Percentiles rank a stretch among this genome's conserved stretches.
Evolutionary conservation across 495 filamentous ascomycete species (phyloP).

Genomic region (Talaromyces liani): DNA sequence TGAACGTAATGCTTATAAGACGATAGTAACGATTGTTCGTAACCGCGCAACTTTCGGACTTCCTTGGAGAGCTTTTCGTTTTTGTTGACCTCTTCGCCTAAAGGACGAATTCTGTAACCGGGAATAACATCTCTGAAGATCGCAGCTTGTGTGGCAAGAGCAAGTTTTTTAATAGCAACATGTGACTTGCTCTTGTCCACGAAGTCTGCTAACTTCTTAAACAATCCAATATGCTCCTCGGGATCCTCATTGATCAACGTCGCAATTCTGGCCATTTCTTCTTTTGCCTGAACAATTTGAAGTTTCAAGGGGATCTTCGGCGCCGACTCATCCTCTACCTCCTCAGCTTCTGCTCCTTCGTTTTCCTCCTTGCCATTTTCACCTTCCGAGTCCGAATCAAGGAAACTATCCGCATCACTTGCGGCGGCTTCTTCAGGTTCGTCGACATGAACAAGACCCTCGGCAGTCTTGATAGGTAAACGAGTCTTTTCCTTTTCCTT

Average conservation of each 20-base stretch:
- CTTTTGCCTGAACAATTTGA: conserved; percentile 80
- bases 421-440: conserved; percentile 36
- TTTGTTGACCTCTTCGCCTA: conserved; percentile 47
- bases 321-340: conserved; percentile 45
- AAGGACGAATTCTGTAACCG: conserved; percentile 85
- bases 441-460: conserved; percentile 58
- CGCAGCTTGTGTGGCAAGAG: conserved; percentile 74
- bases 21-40: conserved; percentile 74
- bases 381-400: conserved; percentile 41
- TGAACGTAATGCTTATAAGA: conserved; percentile 80
- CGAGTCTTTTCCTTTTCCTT: conserved; percentile 65
- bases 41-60: conserved; percentile 68
- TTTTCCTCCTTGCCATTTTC: conserved; percentile 21
- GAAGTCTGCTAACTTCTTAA: conserved; percentile 71
- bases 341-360: conserved; percentile 36
- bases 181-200: conserved; percentile 54
- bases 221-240: conserved; percentile 75
- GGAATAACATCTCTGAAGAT: conserved; percentile 96
- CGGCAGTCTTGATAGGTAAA: conserved; percentile 76
- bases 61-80: conserved; percentile 82
- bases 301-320: conserved; percentile 62
- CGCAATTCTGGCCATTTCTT: conserved; percentile 82
- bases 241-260: conserved; percentile 81
- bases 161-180: conserved; percentile 71
- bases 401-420: conserved; percentile 42